A percentile compares a stretch with the other conserved stretches of the same genome.
phyloP scores from a whole-genome alignment of 1,284 basidiomycete genomes.

The Vanrija sp. region DNA sequence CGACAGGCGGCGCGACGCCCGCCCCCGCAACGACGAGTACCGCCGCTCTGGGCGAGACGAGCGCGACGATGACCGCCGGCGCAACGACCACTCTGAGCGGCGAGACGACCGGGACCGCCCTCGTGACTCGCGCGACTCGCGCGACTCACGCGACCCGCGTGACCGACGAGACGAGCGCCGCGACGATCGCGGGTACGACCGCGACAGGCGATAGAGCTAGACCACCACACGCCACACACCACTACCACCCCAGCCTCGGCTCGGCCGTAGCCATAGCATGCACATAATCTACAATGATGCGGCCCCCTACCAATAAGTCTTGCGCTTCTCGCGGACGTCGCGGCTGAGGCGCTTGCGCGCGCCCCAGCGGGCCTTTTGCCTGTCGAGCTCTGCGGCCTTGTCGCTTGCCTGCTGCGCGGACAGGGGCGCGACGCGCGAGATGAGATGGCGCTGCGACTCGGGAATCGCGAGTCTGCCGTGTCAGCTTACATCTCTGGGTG shows the following conservation, averaged over 20 bases:
- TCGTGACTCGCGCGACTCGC: not conserved
- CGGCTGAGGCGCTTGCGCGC: constrained; percentile 33
- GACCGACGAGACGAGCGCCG: not conserved
- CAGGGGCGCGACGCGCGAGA: constrained; percentile 35
- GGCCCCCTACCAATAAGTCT: constrained; percentile 44
- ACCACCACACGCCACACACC: not conserved
- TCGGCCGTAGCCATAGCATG: not conserved
- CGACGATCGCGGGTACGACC: not conserved
- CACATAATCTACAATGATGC: not conserved
- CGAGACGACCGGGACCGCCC: too few species aligned
- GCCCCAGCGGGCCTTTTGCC: constrained; percentile 33
- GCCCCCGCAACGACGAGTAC: too few species aligned
- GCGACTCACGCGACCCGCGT: not conserved
- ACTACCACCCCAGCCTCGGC: not conserved
- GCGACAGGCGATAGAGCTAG: not conserved
- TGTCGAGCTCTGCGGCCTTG: constrained; percentile 15
- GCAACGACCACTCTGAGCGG: too few species aligned
- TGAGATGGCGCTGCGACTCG: constrained; percentile 22
- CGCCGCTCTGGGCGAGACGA: not conserved
- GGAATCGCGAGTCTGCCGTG: constrained; percentile 25
- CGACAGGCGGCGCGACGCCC: not conserved
- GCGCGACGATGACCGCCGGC: not conserved
- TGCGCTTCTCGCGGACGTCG: constrained; percentile 37
- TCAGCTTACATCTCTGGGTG: not conserved
- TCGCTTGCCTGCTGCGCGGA: constrained; percentile 18